phyloP scores from a whole-genome alignment of 805 yeast species.

The Ascoidea tarda region DNA sequence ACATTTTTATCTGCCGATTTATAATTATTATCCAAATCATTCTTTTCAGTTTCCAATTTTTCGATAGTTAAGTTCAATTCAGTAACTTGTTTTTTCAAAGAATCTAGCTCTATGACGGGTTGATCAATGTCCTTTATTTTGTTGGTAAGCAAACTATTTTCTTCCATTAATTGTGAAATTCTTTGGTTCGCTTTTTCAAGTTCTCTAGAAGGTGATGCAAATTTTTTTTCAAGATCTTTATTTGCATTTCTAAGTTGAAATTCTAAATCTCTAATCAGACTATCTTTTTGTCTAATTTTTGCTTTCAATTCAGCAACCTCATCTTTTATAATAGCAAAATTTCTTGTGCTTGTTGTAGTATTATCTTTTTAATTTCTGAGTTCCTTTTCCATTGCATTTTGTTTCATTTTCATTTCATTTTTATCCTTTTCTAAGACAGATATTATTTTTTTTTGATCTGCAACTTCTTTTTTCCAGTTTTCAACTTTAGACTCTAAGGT shows the following conservation, averaged over 20 bases:
- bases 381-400: conserved; percentile 13
- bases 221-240: conserved; percentile 20
- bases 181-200: conserved; percentile 22
- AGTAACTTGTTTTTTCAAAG: conserved; percentile 15
- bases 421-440: conserved; percentile 8
- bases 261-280: conserved; percentile 18
- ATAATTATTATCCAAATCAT: conserved; percentile 13
- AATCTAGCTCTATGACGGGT: conserved; percentile 22
- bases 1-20: conserved; percentile 14
- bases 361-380: conserved; percentile 14
- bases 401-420: conserved; percentile 14
- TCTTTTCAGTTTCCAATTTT: conserved; percentile 16
- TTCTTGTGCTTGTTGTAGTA: conserved; percentile 14
- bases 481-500: conserved; percentile 15
- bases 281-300: conserved; percentile 18
- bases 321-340: conserved; percentile 14
- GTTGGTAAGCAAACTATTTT: conserved; percentile 27
- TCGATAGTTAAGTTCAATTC: conserved; percentile 15
- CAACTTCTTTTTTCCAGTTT: conserved; percentile 9
- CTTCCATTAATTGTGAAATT: conserved; percentile 24
- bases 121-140: conserved; percentile 23
- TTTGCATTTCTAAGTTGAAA: conserved; percentile 17
- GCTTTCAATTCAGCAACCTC: conserved; percentile 15
- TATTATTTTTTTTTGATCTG: conserved; percentile 11
- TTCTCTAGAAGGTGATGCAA: conserved; percentile 19